A percentile compares a stretch with the other conserved stretches of the same genome.
These are phyloP conservation scores for Backusella tarrabulga DNA, from an alignment of 192 early-diverging fungal species.

Conservation along the genomic window DNA sequence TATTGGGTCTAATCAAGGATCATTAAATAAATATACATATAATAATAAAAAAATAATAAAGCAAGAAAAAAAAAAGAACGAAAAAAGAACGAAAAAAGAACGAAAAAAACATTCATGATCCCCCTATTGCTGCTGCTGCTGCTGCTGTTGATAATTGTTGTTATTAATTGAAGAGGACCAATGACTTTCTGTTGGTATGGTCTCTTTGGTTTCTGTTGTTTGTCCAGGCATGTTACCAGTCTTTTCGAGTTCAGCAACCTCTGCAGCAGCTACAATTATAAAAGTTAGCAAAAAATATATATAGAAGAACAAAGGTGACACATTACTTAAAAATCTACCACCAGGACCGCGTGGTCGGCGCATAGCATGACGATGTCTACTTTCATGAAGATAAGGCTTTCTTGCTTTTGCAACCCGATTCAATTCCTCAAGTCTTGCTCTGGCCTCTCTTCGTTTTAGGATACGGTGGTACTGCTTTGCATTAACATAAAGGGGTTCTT, in stretches of 20 bases:
- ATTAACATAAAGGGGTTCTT: slow-evolving; percentile 94
- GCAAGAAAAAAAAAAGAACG: neutral
- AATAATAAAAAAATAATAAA: neutral
- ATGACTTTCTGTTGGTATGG: neutral
- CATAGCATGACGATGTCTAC: slow-evolving; percentile 97
- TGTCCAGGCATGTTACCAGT: slow-evolving; percentile 17
- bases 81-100: too few species aligned
- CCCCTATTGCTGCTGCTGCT: neutral
- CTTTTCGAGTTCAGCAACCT: slow-evolving; percentile 64
- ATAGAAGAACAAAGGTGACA: neutral
- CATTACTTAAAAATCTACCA: slow-evolving; percentile 83
- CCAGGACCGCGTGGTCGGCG: slow-evolving; percentile 94
- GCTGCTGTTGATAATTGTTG: neutral
- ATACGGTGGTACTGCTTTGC: slow-evolving; percentile 99
- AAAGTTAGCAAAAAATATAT: neutral
- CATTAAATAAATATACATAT: neutral
- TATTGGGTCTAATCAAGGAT: neutral
- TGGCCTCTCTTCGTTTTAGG: slow-evolving; percentile 87
- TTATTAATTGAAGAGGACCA: neutral
- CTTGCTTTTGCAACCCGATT: slow-evolving; percentile 71
- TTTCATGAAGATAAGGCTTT: slow-evolving; percentile 96
- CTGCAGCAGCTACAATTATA: slow-evolving; percentile 52
- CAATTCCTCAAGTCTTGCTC: slow-evolving; percentile 80
- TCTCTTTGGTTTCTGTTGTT: neutral
- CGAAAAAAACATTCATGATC: neutral